Base-by-base conservation (phyloP, 129 eudicot genomes). In the carrot (Daucus carota) region DNA sequence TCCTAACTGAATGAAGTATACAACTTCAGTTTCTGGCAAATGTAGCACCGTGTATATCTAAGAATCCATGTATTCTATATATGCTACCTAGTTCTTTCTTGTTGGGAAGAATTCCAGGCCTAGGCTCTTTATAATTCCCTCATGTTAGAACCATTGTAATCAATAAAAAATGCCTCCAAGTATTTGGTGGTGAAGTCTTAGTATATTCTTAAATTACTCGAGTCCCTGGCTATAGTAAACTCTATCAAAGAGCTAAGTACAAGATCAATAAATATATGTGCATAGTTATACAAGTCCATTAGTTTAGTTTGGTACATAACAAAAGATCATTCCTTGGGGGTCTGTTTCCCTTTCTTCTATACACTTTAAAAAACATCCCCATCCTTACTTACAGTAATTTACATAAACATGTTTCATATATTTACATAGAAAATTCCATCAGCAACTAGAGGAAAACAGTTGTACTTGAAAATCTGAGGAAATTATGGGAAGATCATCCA, bases 351-450 rank as follows among this genome's bases (percentile, higher is more conserved):
- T 69, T 72, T 73, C 54, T 31, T 84, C 83, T 85, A 83, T 87
- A 87, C 92, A 87, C 85, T 87, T 81, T 24, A 60, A 81, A 87
- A 87, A 85, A 80, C 85, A 78, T 81, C 82, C 85, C 83, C 65
- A 46, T 34, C 70, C 66, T 62, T 73, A 75, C 6, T 34, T 70
- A 77, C 48, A 74, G 41, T 13, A 60, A 82, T 70, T 73, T 71
- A 75, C 75, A 85, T 73, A 45, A 50, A 54, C 71, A 82, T 6
- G 33, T 73, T 63, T 73, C 47, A 69, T 5, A 34, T 26, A 32
- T 59, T 38, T 40, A 76, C 63, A 73, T 45, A 78, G 70, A 74
- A 45, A 81, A 65, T 73, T 31, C 29, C 52, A 75, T 57, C 41
- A 47, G 65, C 33, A 15, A 48, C 68, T 0, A 73, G 31, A 73